Base-by-base conservation (phyloP, 139 green algal genomes). In the Closterium sp. region DNA sequence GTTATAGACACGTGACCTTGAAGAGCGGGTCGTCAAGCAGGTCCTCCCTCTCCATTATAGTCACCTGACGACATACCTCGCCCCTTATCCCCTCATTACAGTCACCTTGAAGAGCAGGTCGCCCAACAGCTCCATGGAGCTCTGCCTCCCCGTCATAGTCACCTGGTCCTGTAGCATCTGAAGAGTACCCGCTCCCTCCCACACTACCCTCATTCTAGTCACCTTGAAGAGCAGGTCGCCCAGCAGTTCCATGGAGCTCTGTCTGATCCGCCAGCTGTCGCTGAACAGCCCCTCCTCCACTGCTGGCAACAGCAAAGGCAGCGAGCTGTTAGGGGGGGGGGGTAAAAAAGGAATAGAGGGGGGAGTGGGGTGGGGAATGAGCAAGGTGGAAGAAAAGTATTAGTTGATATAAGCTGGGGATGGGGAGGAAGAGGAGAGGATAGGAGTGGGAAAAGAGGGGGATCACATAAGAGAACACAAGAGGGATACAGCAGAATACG, bases 221-320 rank as follows among this genome's bases (percentile, higher is more conserved):
- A 92, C 91, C 85, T 95, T 99, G 96, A 99, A 99, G 28, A 99
- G 96, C 94, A 99, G 96, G 90, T 98, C 97, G 22, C 98, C 98
- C 62, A 99, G 96, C 45, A 99, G 96, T 94, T 99, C 97, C 50
- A 99, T 95, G 10, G 96, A 97, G 34, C 94, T 96, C 95, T 99
- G 97, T 7, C 98, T 88, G 94, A 99, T 99, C 91, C 98, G 97
- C 98, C 98, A 99, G 95, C 98, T 99, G 88, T 96, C 95, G 62
- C 95, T 93, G 79, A 97, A 95, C 0, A 98, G 96, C n/a, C 97
- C 97, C 45, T 96, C 95, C 96, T 99, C 98, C 85, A 99, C 96
- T 1, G 96, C 97, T 9, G 98, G 98, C 93, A 99, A 96, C 92
- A 99, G 95, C 92, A 99, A 93, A n/a, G 95, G 92, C 89, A 99